Evolutionary conservation across 306 rosid species (phyloP), one percentile per base, ranked within the genome.

Genomic region (Cicer pinnatifidum): DNA sequence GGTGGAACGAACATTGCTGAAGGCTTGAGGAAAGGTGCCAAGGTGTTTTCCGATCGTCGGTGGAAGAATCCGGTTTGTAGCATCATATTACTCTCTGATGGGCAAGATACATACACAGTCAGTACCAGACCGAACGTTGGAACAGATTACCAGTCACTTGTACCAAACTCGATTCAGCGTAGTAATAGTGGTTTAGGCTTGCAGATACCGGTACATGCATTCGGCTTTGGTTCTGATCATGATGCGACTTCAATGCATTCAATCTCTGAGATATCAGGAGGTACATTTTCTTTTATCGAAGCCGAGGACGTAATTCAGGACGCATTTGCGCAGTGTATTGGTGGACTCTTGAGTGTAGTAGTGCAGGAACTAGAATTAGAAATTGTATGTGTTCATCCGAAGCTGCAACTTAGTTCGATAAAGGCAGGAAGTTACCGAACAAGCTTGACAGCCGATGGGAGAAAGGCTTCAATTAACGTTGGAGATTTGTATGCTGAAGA

Each of bases 271-370:
- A 73, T 75, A 59, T 89, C 99, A 6, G 95, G 97, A 23, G 99
- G 99, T 12, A 91, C 99, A 52, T 94, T 91, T 88, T 94, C 99
- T 41, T 91, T 91, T 76, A 94, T 94, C 57, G 99, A 94, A 85
- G 83, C 96, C 2, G 99, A 94, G 83, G 83, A 76, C 59, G 96
- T 90, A 66, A 94, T 94, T 78, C 99, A 94, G 87, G 97, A 94
- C 50, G 99, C 99, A 60, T 94, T 94, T 80, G 99, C 99, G 16
- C 99, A 94, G 78, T 94, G 99, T 83, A 91, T 94, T 45, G 99
- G 99, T 8, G 99, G 99, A 17, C 93, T 94, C 66, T 82, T 94
- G 81, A 94, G 99, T 63, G 99, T 94, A 75, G 93, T 94, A 47
- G 90, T 90, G 80, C 99, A 94, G 75, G 96, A 91, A 76, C 82